phyloP scores from a whole-genome alignment of 306 rosid species.

The Delonix regia region DNA sequence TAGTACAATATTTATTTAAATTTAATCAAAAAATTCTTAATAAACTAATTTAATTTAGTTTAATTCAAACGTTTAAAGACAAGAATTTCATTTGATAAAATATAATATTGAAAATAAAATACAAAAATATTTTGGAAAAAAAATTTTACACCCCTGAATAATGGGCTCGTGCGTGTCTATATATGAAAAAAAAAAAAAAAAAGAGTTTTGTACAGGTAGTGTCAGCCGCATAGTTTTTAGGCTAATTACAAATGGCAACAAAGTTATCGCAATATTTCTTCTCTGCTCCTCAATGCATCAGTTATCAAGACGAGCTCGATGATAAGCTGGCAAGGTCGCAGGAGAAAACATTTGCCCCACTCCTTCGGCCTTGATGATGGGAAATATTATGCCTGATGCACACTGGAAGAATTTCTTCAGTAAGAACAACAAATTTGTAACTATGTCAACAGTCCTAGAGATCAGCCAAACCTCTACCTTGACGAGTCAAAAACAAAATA shows the following conservation, averaged over 20 bases:
- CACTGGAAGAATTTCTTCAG: slow-evolving; percentile 37
- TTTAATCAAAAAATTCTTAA: no score
- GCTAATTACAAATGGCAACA: background rate
- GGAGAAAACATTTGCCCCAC: slow-evolving; percentile 54
- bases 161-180: background rate
- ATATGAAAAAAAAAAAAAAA: background rate
- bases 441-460: background rate
- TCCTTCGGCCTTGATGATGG: slow-evolving; percentile 65
- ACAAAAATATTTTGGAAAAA: no score
- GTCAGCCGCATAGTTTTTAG: background rate
- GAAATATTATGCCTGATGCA: slow-evolving; percentile 58
- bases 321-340: slow-evolving; percentile 41
- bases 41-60: no score
- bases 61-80: no score
- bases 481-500: background rate
- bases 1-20: no score
- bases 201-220: background rate
- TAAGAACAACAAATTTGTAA: slow-evolving; percentile 2
- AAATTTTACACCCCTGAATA: no score
- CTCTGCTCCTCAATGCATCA: background rate
- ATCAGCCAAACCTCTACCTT: background rate
- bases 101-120: no score
- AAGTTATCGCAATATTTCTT: background rate
- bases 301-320: slow-evolving; percentile 34
- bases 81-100: no score